These are phyloP conservation scores for Monilinia vaccinii-corymbosi DNA, from an alignment of 2,329 filamentous ascomycete species.

Conservation along the genomic window DNA sequence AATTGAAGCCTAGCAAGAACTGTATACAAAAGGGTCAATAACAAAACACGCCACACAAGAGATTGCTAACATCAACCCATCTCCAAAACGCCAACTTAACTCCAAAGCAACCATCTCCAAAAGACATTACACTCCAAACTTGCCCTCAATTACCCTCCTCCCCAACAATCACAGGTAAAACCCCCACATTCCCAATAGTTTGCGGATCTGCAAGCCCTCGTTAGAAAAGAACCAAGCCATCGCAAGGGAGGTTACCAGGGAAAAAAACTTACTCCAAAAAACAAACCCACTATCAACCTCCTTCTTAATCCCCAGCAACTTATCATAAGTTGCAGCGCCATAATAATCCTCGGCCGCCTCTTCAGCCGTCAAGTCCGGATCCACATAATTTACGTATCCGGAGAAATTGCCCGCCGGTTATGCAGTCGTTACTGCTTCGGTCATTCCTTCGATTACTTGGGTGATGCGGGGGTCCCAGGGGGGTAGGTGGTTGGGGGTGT, in stretches of 20 bases:
- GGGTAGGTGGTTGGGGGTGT: slow-evolving; percentile 4
- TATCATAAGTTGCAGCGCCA: slow-evolving; percentile 17
- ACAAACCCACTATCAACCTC: slow-evolving; percentile 15
- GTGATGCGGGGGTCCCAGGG: slow-evolving; percentile 15
- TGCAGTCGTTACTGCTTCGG: slow-evolving; percentile 15
- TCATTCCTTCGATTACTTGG: slow-evolving; percentile 13
- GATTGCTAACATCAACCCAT: not conserved
- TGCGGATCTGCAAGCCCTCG: not conserved
- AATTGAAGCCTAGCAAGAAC: not conserved
- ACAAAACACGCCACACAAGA: not conserved
- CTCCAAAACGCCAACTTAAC: no score
- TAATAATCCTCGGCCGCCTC: slow-evolving; percentile 20
- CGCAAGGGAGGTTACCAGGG: no score
- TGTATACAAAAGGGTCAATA: not conserved
- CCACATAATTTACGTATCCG: slow-evolving; percentile 24
- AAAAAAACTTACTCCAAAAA: slow-evolving; percentile 17
- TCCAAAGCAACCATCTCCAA: not conserved
- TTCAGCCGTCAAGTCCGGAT: slow-evolving; percentile 13
- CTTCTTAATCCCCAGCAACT: slow-evolving; percentile 18
- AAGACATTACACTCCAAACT: not conserved
- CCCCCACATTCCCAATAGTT: slow-evolving; percentile 13
- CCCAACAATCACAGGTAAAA: not conserved
- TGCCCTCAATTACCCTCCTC: not conserved
- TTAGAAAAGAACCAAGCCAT: not conserved
- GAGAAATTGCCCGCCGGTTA: slow-evolving; percentile 22